Evolutionary conservation across 2,329 filamentous ascomycete species (phyloP), one percentile per base, ranked within the genome.

Genomic region (Neurospora sp.): DNA sequence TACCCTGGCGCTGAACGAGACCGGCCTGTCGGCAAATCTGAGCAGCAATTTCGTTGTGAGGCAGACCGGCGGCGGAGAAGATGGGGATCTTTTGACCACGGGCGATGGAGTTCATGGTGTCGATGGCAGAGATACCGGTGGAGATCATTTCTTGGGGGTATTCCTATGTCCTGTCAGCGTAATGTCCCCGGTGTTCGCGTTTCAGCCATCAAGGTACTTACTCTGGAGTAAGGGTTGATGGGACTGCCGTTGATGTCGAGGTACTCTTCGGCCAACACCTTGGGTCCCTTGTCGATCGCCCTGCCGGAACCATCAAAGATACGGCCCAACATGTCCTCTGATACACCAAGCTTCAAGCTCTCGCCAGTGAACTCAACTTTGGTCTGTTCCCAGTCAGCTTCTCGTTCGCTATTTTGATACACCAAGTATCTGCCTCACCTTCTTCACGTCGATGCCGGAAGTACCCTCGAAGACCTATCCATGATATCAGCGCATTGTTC

Each of bases 81-180:
- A 99, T 99, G 76, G 96, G 96, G 75, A 99, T 99, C 87, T 99
- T 99, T 82, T 99, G 96, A 73, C 96, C 96, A 88, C 96, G 93
- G 74, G 96, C 96, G 81, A 98, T 97, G 73, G 91, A 94, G 86
- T 93, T 93, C 95, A 98, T 98, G 72, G 94, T 97, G 80, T 98
- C 95, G 78, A 99, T 98, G 79, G 96, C 94, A 73, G 95, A 98
- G 81, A 99, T 99, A 89, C 96, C 96, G 67, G 96, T 99, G 42
- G 95, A 96, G 78, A 99, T 98, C 95, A 99, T 99, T 84, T 99
- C 96, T 85, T 99, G 96, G 78, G 96, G 96, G 80, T 99, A 99
- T 76, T 97, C 93, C 93, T 96, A 74, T 33, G 58, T 42, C 68
- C 43, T 72, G 72, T 78, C 69, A 77, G 75, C 13, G 19, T 42